These are phyloP conservation scores for Lachnellula subtilissima DNA, from an alignment of 2,329 filamentous ascomycete species.

Conservation along the genomic window DNA sequence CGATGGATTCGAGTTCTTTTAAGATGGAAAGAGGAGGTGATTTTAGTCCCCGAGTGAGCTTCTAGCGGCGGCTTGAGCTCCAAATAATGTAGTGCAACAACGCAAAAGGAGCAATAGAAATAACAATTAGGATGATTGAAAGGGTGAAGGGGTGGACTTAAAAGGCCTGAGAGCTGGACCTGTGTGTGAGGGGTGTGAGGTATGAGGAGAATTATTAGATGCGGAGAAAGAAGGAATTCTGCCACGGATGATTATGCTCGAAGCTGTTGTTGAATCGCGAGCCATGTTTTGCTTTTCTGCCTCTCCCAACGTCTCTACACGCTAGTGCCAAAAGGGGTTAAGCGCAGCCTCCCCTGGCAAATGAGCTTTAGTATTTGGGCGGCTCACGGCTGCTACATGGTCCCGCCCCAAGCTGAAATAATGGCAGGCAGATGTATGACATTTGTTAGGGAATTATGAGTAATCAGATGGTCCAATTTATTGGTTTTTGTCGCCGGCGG, in stretches of 20 bases:
- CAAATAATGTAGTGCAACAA: slow-evolving; percentile 8
- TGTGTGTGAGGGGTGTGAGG: not conserved
- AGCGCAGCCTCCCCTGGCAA: not conserved
- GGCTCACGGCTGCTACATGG: no score
- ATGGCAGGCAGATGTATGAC: no score
- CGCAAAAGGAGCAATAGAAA: not conserved
- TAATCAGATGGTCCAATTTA: no score
- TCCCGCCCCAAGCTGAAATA: no score
- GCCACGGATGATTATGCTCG: no score
- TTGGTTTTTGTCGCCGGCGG: no score
- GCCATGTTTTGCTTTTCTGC: no score
- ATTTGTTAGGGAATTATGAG: no score
- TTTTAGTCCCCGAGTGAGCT: not conserved
- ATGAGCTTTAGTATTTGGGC: no score
- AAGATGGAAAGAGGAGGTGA: not conserved
- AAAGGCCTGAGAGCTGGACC: not conserved
- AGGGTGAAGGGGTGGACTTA: not conserved
- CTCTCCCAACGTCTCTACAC: slow-evolving; percentile 1
- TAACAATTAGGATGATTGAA: not conserved
- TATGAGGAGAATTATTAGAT: not conserved
- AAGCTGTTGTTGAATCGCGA: no score
- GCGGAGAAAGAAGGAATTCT: slow-evolving; percentile 1
- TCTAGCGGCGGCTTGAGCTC: no score
- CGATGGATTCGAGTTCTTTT: no score
- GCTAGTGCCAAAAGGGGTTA: not conserved